Conservation (phyloP, 257 asterid species). For the Solanum habrochaites region DNA sequence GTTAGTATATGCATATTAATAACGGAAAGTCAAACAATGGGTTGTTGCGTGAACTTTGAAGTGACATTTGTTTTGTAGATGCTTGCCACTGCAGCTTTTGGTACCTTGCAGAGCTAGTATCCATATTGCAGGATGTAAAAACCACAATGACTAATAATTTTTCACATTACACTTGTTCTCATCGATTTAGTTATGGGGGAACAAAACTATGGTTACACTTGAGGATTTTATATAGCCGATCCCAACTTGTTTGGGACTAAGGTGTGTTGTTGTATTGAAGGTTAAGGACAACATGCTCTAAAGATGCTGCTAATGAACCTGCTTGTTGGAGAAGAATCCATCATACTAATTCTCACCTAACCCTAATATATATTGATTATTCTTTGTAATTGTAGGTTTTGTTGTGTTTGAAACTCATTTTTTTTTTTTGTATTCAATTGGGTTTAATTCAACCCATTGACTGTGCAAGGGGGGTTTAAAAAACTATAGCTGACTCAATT, state of each 20-base stretch:
- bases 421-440: too few species aligned
- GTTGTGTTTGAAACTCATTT: neutral
- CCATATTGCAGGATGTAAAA: neutral
- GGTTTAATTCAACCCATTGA: too few species aligned
- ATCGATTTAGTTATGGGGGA: neutral
- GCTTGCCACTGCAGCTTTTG: neutral
- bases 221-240: neutral
- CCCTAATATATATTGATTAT: neutral
- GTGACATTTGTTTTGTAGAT: neutral
- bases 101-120: neutral
- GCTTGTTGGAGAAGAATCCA: conserved; percentile 5
- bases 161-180: neutral
- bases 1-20: conserved; percentile 17
- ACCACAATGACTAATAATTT: conserved; percentile 4
- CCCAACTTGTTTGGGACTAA: neutral
- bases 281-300: neutral
- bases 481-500: neutral
- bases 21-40: neutral
- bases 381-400: conserved; percentile 1
- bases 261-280: neutral
- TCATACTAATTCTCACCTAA: neutral
- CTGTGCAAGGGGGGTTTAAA: neutral
- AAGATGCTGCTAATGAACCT: neutral
- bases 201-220: neutral
- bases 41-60: neutral